A percentile compares a stretch with the other conserved stretches of the same genome.
These are phyloP conservation scores for Exophiala viscosa DNA, from an alignment of 2,329 filamentous ascomycete species.

Conservation along the genomic window DNA sequence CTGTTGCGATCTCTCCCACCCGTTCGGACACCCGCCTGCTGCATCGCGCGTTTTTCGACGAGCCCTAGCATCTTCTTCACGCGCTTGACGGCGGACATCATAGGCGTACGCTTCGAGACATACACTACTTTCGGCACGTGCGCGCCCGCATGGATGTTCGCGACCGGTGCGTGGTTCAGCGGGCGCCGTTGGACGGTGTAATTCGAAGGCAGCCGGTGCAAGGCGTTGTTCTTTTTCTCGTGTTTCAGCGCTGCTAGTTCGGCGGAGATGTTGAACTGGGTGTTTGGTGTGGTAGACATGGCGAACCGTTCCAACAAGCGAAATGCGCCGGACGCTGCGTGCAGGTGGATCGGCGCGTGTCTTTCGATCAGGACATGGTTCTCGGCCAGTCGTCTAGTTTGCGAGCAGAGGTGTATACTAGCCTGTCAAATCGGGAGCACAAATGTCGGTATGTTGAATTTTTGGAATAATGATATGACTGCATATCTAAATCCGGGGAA, in stretches of 20 bases:
- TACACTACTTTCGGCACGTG: constrained; percentile 54
- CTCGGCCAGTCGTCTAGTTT: too few species aligned
- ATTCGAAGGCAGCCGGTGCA: constrained; percentile 30
- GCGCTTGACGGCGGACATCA: constrained; percentile 59
- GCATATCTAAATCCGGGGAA: too few species aligned
- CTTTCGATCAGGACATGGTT: too few species aligned
- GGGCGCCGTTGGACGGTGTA: constrained; percentile 54
- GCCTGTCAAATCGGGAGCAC: too few species aligned
- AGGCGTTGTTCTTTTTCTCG: constrained; percentile 24
- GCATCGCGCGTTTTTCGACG: constrained; percentile 49
- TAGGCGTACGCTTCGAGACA: constrained; percentile 52
- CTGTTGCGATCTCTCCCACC: constrained; percentile 28
- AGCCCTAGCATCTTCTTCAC: constrained; percentile 54
- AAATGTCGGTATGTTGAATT: too few species aligned
- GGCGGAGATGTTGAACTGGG: constrained; percentile 14
- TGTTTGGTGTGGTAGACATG: background rate
- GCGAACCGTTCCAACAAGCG: too few species aligned
- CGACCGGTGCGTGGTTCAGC: constrained; percentile 54
- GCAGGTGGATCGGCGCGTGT: too few species aligned
- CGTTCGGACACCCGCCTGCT: constrained; percentile 5
- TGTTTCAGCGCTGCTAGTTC: constrained; percentile 22
- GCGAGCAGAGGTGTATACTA: too few species aligned
- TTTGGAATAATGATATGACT: too few species aligned
- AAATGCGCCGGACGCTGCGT: too few species aligned
- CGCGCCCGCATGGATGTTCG: constrained; percentile 51